Evolutionary conservation across 768 basidiomycete species (phyloP).

Genomic region (Rhodotorula toruloides): DNA sequence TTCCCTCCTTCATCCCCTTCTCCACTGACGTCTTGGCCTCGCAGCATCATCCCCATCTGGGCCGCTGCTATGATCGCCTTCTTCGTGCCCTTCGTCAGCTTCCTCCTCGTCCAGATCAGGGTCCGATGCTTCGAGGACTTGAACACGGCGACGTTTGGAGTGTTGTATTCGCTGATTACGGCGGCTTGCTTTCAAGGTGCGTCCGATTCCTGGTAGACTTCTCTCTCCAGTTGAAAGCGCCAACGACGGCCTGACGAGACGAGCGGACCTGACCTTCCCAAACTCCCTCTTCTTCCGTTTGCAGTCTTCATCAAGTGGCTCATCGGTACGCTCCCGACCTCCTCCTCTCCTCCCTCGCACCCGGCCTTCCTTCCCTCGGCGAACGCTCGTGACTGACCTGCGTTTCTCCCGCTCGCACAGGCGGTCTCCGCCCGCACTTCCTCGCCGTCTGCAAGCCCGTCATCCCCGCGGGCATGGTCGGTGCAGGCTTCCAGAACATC

Average conservation of each 20-base stretch:
- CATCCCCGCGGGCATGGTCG: constrained; percentile 44
- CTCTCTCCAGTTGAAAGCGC: too few relatives aligned
- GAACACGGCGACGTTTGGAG: constrained; percentile 55
- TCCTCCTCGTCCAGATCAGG: constrained; percentile 56
- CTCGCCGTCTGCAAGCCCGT: constrained; percentile 54
- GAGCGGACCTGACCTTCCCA: too few relatives aligned
- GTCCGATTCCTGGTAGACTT: neutral
- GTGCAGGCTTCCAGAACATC: constrained; percentile 52
- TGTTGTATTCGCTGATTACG: constrained; percentile 54
- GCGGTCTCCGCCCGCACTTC: constrained; percentile 56
- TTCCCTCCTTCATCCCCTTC: neutral
- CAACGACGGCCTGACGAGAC: too few relatives aligned
- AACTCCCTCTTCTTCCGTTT: neutral
- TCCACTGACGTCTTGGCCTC: neutral
- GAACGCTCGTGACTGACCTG: constrained; percentile 35
- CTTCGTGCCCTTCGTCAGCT: constrained; percentile 56
- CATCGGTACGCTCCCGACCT: constrained; percentile 30
- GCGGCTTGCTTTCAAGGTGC: constrained; percentile 51
- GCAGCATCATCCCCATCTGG: constrained; percentile 53
- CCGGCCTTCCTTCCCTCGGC: neutral
- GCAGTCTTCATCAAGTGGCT: constrained; percentile 58
- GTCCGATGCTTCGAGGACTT: constrained; percentile 52
- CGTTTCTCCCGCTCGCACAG: too few relatives aligned
- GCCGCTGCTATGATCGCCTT: constrained; percentile 56
- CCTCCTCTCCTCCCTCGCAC: neutral